Percentiles rank a stretch among this genome's conserved stretches.
Conservation (phyloP, 805 yeast species). For the Metschnikowia reukaufii region DNA sequence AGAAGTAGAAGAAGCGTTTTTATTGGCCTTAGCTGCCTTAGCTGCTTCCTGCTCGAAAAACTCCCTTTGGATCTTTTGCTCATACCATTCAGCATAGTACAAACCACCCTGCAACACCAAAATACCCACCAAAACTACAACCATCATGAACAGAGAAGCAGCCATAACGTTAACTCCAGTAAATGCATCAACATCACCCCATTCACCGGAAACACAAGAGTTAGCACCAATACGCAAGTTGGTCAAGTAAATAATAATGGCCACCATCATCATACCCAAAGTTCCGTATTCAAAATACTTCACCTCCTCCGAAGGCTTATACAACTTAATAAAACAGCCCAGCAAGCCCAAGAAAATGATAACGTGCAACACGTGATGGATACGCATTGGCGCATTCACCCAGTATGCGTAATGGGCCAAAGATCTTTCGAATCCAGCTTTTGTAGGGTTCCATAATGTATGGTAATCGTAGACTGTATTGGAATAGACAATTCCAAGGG, state of each 20-base stretch:
- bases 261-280: constrained; percentile 67
- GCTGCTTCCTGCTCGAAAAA: constrained; percentile 32
- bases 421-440: constrained; percentile 57
- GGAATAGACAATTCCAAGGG: constrained; percentile 74
- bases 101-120: constrained; percentile 82
- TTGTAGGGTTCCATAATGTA: constrained; percentile 64
- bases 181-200: constrained; percentile 91
- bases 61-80: constrained; percentile 32
- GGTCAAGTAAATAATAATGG: constrained; percentile 77
- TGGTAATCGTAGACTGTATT: constrained; percentile 81
- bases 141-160: constrained; percentile 79
- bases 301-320: constrained; percentile 82
- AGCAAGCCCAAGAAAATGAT: constrained; percentile 64
- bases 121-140: constrained; percentile 73
- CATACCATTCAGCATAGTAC: constrained; percentile 78
- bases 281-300: constrained; percentile 90
- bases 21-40: constrained; percentile 10
- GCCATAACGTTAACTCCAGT: constrained; percentile 92
- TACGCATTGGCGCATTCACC: constrained; percentile 60
- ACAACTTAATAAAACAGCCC: constrained; percentile 75
- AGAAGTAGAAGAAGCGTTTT: constrained; percentile 1
- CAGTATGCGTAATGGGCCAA: constrained; percentile 72
- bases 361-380: constrained; percentile 62
- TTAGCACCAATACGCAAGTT: constrained; percentile 80
- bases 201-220: constrained; percentile 65